Evolutionary conservation across 768 basidiomycete genomes (phyloP), one percentile per base, ranked within the genome.

Genomic region (Lactifluus pinguis): DNA sequence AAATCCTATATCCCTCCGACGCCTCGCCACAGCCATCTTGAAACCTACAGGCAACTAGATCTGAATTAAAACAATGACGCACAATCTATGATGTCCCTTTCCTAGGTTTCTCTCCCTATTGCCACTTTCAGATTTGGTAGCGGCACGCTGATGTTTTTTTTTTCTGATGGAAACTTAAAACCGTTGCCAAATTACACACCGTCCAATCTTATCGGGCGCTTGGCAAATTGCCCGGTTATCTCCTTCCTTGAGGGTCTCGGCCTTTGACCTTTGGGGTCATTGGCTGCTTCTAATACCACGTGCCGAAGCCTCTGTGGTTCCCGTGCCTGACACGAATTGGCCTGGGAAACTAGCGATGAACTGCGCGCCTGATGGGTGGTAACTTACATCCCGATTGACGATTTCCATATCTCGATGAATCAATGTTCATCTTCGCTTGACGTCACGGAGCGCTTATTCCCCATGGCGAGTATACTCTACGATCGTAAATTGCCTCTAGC

Each of bases 371-470:
- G 39, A 36, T 51, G 10, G 17, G 29, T 52, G 61, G 61, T 54
- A 62, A 58, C 56, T 62, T 49, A 58, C 61, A 53, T 64, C 60
- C 63, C 51, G 47, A 62, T 64, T 57, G 2, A 53, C 47, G 38
- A 17, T 29, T 11, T 4, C 0, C 48, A 17, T 49, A 57, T 63
- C 64, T 53, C 61, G 53, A 63, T 61, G 10, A 6, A 38, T n/a
- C 7, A 49, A 49, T 19, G 45, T 11, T 21, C 51, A 21, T 1
- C 50, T 30, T 59, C 47, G 36, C 54, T 36, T 63, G 57, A 63
- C 62, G 57, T 64, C 64, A 60, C 30, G 6, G 3, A 21, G 30
- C 44, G 61, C 55, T 29, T 36, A 44, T n/a, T 17, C 14, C 6
- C 19, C 39, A 14, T 19, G 51, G 55, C 53, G n/a, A 11, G 21